A percentile compares a stretch with the other conserved stretches of the same genome.
phyloP scores from a whole-genome alignment of 2,329 filamentous ascomycete species.

The Knufia petricola region DNA sequence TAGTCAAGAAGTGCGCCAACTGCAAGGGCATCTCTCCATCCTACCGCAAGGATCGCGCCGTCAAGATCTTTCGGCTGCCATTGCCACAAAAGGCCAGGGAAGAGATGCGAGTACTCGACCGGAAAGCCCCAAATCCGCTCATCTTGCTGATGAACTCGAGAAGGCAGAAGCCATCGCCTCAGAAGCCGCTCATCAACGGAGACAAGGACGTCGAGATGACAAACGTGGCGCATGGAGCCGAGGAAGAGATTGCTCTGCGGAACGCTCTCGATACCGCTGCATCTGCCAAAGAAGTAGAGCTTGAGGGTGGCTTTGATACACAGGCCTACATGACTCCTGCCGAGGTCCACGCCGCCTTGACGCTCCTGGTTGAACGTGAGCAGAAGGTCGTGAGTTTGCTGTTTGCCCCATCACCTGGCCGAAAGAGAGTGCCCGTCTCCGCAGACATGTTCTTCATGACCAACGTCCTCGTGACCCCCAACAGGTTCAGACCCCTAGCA shows the following conservation, averaged over 20 bases:
- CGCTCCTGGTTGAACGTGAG: conserved; percentile 76
- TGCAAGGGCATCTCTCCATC: conserved; percentile 62
- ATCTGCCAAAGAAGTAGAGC: conserved; percentile 22
- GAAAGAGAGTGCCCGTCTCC: conserved; percentile 48
- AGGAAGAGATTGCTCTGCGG: conserved; percentile 49
- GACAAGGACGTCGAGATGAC: conserved; percentile 42
- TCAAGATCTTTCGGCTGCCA: conserved; percentile 86
- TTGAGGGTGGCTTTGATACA: conserved; percentile 34
- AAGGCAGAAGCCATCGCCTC: conserved; percentile 31
- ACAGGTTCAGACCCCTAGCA: conserved; percentile 80
- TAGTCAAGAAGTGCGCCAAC: conserved; percentile 58
- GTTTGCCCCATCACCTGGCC: conserved; percentile 66
- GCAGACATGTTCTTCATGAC: conserved; percentile 93
- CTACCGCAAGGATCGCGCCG: conserved; percentile 80
- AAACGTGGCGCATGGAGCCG: conserved; percentile 42
- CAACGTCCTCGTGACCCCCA: conserved; percentile 79
- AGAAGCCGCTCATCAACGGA: conserved; percentile 31
- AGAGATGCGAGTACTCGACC: conserved; percentile 64
- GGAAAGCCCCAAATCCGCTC: conserved; percentile 59
- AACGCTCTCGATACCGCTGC: conserved; percentile 31
- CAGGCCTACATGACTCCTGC: conserved; percentile 73
- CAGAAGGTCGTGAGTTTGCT: conserved; percentile 73
- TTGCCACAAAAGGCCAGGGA: conserved; percentile 60
- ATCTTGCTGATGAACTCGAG: conserved; percentile 45
- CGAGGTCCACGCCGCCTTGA: conserved; percentile 71